Percentiles rank a stretch among this genome's conserved stretches.
phyloP scores from a whole-genome alignment of 805 yeast genomes.

The Kazachstania bromeliacearum region DNA sequence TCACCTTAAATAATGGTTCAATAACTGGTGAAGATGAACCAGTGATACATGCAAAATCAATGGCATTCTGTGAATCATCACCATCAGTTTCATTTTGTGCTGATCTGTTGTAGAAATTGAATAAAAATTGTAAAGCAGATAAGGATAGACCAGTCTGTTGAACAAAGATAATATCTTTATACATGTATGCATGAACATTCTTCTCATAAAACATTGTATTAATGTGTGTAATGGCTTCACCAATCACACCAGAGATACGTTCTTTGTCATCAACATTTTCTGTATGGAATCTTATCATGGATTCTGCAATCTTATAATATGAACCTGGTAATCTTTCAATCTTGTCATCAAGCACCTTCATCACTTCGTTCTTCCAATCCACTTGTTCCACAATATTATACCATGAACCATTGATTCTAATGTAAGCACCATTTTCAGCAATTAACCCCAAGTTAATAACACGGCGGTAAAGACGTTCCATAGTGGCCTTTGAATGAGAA shows the following conservation, averaged over 20 bases:
- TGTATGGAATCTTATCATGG: constrained; percentile 68
- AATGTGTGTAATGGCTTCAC: constrained; percentile 77
- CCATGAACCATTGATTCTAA: constrained; percentile 55
- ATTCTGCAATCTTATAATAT: constrained; percentile 60
- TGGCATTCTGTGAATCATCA: constrained; percentile 13
- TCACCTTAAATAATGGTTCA: constrained; percentile 54
- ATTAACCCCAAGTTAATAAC: constrained; percentile 67
- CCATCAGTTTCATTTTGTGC: constrained; percentile 11
- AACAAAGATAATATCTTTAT: constrained; percentile 59
- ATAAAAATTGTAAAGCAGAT: constrained; percentile 47
- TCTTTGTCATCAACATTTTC: constrained; percentile 56
- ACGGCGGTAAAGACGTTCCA: constrained; percentile 61
- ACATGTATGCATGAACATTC: constrained; percentile 68
- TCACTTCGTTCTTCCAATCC: constrained; percentile 31
- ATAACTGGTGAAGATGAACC: constrained; percentile 64
- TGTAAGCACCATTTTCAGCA: constrained; percentile 84
- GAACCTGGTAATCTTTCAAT: constrained; percentile 78
- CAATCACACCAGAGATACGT: constrained; percentile 59
- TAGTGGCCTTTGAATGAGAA: constrained; percentile 49
- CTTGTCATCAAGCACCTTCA: constrained; percentile 28
- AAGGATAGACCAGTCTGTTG: constrained; percentile 54
- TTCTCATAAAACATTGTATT: constrained; percentile 60
- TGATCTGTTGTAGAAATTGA: constrained; percentile 30
- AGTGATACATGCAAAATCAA: constrained; percentile 44
- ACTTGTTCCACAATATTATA: constrained; percentile 48